These are phyloP conservation scores for Calendula officinalis DNA, from an alignment of 129 eudicot genomes.

Conservation along the genomic window DNA sequence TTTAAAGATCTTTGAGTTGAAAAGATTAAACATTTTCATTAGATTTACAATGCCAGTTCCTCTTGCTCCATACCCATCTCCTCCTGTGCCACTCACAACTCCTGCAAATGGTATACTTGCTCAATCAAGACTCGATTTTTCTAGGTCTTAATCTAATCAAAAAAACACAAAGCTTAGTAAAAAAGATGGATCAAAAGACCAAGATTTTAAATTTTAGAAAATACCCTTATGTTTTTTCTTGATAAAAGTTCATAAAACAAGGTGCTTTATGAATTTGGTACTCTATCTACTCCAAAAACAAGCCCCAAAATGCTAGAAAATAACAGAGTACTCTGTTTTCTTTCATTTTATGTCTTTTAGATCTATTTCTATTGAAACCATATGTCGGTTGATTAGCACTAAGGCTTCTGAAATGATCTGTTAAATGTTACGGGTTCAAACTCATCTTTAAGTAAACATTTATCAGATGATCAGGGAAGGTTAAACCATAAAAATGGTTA, in stretches of 20 bases:
- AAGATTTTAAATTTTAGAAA: conserved; percentile 2
- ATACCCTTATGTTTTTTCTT: not conserved
- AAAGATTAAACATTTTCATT: conserved; percentile 12
- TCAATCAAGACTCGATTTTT: not conserved
- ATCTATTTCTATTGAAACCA: not conserved
- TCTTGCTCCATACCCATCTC: conserved; percentile 84
- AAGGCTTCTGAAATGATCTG: no score
- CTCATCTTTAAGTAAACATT: no score
- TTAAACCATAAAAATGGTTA: no score
- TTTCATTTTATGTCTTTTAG: not conserved
- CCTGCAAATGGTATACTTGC: conserved; percentile 60
- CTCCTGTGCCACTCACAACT: conserved; percentile 55
- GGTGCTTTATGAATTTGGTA: not conserved
- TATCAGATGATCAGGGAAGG: no score
- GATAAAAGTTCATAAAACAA: conserved; percentile 4
- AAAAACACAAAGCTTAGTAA: not conserved
- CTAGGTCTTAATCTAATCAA: no score
- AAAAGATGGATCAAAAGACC: conserved; percentile 11
- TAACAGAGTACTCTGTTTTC: conserved; percentile 20
- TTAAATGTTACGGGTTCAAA: no score
- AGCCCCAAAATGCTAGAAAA: conserved; percentile 13
- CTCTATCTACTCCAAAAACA: conserved; percentile 9
- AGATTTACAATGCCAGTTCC: conserved; percentile 75
- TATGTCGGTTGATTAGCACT: no score
- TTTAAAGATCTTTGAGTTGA: conserved; percentile 34